These are phyloP conservation scores for Pyricularia sp. DNA, from an alignment of 2,329 filamentous ascomycete species.

Conservation along the genomic window DNA sequence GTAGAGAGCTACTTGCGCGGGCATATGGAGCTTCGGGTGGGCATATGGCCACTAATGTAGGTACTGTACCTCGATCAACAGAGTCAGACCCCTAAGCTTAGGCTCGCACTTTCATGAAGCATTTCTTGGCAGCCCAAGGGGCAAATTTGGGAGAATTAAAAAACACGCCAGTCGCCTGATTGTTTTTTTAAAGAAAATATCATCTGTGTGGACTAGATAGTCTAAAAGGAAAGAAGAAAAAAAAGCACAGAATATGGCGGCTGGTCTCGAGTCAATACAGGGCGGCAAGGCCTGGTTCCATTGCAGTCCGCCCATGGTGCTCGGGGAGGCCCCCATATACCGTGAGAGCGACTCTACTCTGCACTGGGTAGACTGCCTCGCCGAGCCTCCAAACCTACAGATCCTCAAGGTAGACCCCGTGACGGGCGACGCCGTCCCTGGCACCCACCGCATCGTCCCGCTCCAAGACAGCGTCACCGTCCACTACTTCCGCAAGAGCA, in stretches of 20 bases:
- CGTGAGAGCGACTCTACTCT: background rate
- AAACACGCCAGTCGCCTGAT: background rate
- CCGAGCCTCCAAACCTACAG: slow-evolving; percentile 16
- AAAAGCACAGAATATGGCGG: background rate
- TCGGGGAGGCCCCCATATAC: background rate
- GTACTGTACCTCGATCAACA: background rate
- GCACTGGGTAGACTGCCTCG: slow-evolving; percentile 11
- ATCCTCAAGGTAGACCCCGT: slow-evolving; percentile 22
- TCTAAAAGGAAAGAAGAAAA: too few species aligned
- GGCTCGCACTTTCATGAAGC: background rate
- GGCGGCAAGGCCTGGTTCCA: background rate
- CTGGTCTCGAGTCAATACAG: background rate
- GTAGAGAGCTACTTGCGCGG: background rate
- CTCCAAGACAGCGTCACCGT: slow-evolving; percentile 26
- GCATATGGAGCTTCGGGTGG: background rate
- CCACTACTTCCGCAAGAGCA: slow-evolving; percentile 20
- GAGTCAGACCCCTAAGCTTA: background rate
- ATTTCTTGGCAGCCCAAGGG: background rate
- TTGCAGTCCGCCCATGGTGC: background rate
- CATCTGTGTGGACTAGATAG: background rate
- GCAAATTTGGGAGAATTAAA: background rate
- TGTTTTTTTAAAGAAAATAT: background rate
- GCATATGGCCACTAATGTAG: background rate
- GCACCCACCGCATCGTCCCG: slow-evolving; percentile 15
- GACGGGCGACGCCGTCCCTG: slow-evolving; percentile 16